Evolutionary conservation across 495 filamentous ascomycete species (phyloP), one percentile per base, ranked within the genome.

Genomic region (Aspergillus olivimuriae): DNA sequence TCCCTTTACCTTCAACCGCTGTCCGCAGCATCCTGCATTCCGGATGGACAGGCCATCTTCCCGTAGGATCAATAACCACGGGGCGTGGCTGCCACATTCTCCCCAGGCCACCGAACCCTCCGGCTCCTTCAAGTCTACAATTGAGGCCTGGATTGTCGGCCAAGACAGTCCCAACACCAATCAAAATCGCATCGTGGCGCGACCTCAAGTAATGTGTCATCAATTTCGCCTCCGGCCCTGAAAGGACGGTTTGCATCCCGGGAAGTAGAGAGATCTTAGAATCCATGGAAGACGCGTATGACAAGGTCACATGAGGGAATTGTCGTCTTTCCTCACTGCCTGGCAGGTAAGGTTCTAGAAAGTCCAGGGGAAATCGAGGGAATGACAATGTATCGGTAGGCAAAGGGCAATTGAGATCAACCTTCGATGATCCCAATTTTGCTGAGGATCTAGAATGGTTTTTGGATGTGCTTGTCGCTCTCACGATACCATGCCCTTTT

Each of bases 141-240:
- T 94, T 95, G 34, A 97, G 66, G 4, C 77, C 79, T 2, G 90
- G 91, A 52, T 97, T 82, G 52, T 97, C 90, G 10, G 84, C 81
- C 34, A 85, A 68, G 14, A 87, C 87, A 11, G 90, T 97, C 4
- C 84, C 83, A 6, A 85, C 83, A 8, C 90, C 90, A 17, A 97
- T 70, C 9, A 91, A 69, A 42, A 97, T 94, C 11, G 86, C 88
- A 48, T 87, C 80, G 62, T 97, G 89, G 10, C 74, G 75, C 4
- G 80, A 79, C 43, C 90, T 84, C 14, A 97, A 74, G 60, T 83
- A 88, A 60, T 97, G 90, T 1, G 90, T 95, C 83, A 97, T 88
- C 39, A 84, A 73, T 60, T 95, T 95, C 11, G 87, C 82, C 50
- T 81, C 71, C 1, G 81, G 78, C 19, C 89, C 88, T 5, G 90